Evolutionary conservation across 1,284 basidiomycete genomes (phyloP).

Genomic region (Ganoderma multipileum): DNA sequence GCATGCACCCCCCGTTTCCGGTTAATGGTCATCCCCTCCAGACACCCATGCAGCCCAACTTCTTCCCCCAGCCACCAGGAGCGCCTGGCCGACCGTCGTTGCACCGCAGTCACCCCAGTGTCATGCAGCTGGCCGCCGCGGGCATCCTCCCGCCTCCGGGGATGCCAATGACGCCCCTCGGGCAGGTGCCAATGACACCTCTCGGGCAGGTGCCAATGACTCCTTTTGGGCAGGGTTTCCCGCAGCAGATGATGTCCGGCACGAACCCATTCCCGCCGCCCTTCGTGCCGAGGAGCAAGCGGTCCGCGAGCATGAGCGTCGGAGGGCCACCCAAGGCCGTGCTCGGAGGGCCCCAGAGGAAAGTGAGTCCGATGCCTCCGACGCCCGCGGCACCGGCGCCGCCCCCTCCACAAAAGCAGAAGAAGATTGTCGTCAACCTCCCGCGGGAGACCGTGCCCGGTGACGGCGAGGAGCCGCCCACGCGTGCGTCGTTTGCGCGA

Average conservation of each 20-base stretch:
- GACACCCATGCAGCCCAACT: constrained; percentile 75
- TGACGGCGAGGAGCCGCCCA: constrained; percentile 50
- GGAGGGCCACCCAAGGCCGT: constrained; percentile 85
- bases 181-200: constrained; percentile 62
- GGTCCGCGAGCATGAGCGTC: constrained; percentile 69
- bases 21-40: constrained; percentile 55
- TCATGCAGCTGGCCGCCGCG: constrained; percentile 62
- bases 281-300: constrained; percentile 60
- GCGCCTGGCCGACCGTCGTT: constrained; percentile 58
- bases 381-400: constrained; percentile 36
- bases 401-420: constrained; percentile 53
- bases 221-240: constrained; percentile 65
- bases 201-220: constrained; percentile 61
- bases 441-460: constrained; percentile 68
- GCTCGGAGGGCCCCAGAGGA: constrained; percentile 77
- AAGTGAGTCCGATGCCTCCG: constrained; percentile 69
- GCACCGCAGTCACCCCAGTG: constrained; percentile 61
- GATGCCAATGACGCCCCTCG: constrained; percentile 68
- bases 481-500: constrained; percentile 67
- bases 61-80: constrained; percentile 55
- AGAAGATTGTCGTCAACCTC: constrained; percentile 74
- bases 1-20: constrained; percentile 60
- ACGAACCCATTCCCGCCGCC: constrained; percentile 48
- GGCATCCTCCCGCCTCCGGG: constrained; percentile 62
- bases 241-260: constrained; percentile 55